phyloP scores from a whole-genome alignment of 495 filamentous ascomycete genomes.

The Jackrogersella minutella region DNA sequence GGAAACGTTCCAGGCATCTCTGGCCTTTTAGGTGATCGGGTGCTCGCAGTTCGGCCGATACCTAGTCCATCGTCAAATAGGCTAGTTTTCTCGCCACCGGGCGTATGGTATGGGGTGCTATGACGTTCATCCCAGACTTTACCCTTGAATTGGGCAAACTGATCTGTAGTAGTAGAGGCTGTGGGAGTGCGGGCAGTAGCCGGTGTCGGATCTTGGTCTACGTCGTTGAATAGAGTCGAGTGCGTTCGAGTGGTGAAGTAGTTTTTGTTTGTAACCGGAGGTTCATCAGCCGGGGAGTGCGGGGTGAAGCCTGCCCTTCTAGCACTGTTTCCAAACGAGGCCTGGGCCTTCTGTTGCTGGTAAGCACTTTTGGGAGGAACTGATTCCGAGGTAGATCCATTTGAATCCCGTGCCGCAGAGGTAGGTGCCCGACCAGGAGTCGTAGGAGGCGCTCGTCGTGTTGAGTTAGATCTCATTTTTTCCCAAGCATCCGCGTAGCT shows the following conservation, averaged over 20 bases:
- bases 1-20: slow-evolving; percentile 40
- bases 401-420: slow-evolving; percentile 36
- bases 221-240: slow-evolving; percentile 45
- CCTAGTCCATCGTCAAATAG: slow-evolving; percentile 51
- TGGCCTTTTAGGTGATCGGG: slow-evolving; percentile 26
- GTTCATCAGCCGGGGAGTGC: slow-evolving; percentile 56
- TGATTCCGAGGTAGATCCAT: slow-evolving; percentile 7
- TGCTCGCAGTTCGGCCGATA: slow-evolving; percentile 36
- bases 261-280: slow-evolving; percentile 51
- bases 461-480: slow-evolving; percentile 35
- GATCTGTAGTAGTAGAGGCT: slow-evolving; percentile 45
- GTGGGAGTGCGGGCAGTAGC: slow-evolving; percentile 9
- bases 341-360: slow-evolving; percentile 54
- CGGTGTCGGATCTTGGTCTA: slow-evolving; percentile 47
- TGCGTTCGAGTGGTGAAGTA: slow-evolving; percentile 52
- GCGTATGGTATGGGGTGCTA: slow-evolving; percentile 73
- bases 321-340: slow-evolving; percentile 53
- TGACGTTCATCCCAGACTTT: slow-evolving; percentile 58
- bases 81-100: slow-evolving; percentile 74
- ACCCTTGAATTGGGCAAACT: slow-evolving; percentile 56
- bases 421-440: slow-evolving; percentile 41
- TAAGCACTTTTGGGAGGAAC: slow-evolving; percentile 50
- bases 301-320: slow-evolving; percentile 49
- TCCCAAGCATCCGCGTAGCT: slow-evolving; percentile 44
- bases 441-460: slow-evolving; percentile 22